Base-by-base conservation (phyloP, 2,329 filamentous ascomycete species). In the Cercospora zeae-maydis region DNA sequence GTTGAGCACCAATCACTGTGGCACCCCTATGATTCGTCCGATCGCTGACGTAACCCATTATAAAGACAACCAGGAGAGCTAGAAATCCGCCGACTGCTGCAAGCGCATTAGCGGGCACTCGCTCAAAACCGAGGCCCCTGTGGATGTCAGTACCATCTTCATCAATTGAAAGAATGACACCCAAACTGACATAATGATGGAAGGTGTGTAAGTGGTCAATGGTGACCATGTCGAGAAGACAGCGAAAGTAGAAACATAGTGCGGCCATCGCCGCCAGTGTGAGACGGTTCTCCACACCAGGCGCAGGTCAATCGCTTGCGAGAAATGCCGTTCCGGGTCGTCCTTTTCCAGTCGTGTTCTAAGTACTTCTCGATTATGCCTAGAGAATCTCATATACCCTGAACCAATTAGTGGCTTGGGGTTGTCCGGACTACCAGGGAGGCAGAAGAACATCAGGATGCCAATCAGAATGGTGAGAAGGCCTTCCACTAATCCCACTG, bases 151-250 rank as follows among this genome's bases (percentile, higher is more conserved):
- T 6, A 45, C 4, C 2, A 42, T 42, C 37, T 24, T 13, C 3
- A 14, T 9, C 24, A 2, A 14, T 21, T 16, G 2, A 1, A 14
- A 14, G 6, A 11, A 5, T 45, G 16, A n/a, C 19, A 45, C 42
- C 19, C 42, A 24, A 16, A 45, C 42, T 21, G 9, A 59, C 55
- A 58, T 58, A n/a, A 63, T 63, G 56, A 81, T 80, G 2, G 77
- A 77, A 0, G 81, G 82, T 0, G 81, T 83, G 63, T 83, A 84
- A 0, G 81, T 83, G 0, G 79, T 83, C 9, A 83, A 69, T 0
- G 82, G 79, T 8, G 79, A 80, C 81, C 81, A 84, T 0, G 81
- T 83, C 1, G 81, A 80, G 63, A 84, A 84, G 4, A 82, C 80
- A 16, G 76, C 78, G 53, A 81, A 82, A 0, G 81, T 82, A n/a